These are phyloP conservation scores for Toxicodendron radicans DNA, from an alignment of 345 rosid species.

Conservation along the genomic window DNA sequence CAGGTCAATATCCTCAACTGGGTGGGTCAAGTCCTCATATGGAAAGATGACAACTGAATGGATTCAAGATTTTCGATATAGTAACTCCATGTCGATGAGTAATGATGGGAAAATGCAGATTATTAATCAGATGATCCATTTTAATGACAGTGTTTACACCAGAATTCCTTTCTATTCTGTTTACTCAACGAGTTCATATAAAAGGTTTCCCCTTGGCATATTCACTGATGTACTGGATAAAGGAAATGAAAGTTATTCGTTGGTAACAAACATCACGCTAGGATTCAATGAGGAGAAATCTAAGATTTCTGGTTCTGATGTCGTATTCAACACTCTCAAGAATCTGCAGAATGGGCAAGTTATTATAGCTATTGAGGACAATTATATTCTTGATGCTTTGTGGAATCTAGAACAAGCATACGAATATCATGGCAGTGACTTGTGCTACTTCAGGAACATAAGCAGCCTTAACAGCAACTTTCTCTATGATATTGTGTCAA, in stretches of 20 bases:
- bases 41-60: constrained; percentile 56
- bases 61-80: constrained; percentile 50
- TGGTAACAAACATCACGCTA: constrained; percentile 42
- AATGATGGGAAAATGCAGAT: constrained; percentile 55
- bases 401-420: constrained; percentile 62
- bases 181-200: constrained; percentile 36
- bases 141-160: constrained; percentile 47
- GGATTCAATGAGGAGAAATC: constrained; percentile 60
- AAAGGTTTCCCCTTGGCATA: constrained; percentile 48
- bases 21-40: constrained; percentile 71
- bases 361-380: constrained; percentile 48
- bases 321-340: constrained; percentile 35
- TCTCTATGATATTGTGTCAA: constrained; percentile 43
- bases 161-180: constrained; percentile 27
- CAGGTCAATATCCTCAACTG: constrained; percentile 52
- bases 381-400: constrained; percentile 44
- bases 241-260: constrained; percentile 33
- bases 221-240: constrained; percentile 34
- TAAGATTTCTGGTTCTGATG: constrained; percentile 20
- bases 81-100: constrained; percentile 56
- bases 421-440: constrained; percentile 40
- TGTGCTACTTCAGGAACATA: constrained; percentile 74
- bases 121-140: constrained; percentile 56
- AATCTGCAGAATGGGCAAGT: constrained; percentile 61
- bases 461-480: constrained; percentile 73